Percentiles rank a stretch among this genome's conserved stretches.
Conservation (phyloP, 176 grass and related monocot species). For the Pontederia paniculata region DNA sequence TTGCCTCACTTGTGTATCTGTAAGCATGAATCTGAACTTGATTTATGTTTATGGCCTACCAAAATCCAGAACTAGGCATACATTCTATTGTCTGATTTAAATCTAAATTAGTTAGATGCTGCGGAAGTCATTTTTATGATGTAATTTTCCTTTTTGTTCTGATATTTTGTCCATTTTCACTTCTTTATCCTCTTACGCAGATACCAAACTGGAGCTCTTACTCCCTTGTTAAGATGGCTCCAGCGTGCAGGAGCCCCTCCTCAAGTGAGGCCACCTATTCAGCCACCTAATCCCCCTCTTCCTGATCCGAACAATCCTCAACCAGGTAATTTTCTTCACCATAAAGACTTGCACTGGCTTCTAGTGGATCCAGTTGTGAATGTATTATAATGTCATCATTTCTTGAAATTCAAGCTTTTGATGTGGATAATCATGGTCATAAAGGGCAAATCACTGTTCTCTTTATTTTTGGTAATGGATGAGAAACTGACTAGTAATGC, state of each 20-base stretch:
- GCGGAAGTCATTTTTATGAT: too few relatives aligned
- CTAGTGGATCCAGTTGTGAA: background rate
- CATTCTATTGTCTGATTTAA: too few relatives aligned
- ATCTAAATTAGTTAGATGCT: too few relatives aligned
- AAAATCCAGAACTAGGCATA: too few relatives aligned
- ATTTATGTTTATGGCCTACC: too few relatives aligned
- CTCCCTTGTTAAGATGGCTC: conserved; percentile 71
- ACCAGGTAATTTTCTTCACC: conserved; percentile 25
- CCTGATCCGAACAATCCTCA: conserved; percentile 37
- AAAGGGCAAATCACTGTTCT: too few relatives aligned
- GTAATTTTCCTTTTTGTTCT: background rate
- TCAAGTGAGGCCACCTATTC: conserved; percentile 46
- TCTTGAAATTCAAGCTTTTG: too few relatives aligned
- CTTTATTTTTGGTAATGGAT: too few relatives aligned
- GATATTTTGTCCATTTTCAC: background rate
- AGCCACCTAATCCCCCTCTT: conserved; percentile 31
- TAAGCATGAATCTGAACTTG: conserved; percentile 26
- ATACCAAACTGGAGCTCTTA: conserved; percentile 84
- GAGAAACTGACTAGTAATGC: too few relatives aligned
- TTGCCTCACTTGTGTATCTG: conserved; percentile 73
- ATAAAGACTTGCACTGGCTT: background rate
- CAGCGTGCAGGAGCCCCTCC: conserved; percentile 57
- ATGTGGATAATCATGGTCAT: too few relatives aligned
- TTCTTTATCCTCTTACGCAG: conserved; percentile 10
- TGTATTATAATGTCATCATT: too few relatives aligned